Conservation (phyloP, 768 basidiomycete genomes). For the Leccinum subgranulosum region DNA sequence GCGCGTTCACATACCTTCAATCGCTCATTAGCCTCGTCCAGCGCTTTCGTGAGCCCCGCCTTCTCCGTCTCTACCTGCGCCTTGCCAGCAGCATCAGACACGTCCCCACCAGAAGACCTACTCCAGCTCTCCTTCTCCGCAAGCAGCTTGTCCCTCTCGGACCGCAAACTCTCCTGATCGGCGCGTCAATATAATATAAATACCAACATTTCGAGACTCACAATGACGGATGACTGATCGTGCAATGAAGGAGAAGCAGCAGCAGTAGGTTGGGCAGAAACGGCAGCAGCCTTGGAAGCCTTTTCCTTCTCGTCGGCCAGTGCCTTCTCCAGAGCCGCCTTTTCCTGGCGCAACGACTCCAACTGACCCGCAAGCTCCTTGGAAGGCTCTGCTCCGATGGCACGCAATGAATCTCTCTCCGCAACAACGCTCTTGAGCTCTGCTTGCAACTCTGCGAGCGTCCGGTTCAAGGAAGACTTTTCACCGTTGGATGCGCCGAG, state of each 20-base stretch:
- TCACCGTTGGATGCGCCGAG: constrained; percentile 27
- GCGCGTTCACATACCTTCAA: constrained; percentile 43
- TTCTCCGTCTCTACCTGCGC: constrained; percentile 55
- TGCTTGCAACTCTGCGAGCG: constrained; percentile 22
- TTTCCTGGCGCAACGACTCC: constrained; percentile 36
- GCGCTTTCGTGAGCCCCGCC: constrained; percentile 50
- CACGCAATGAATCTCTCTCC: constrained; percentile 30
- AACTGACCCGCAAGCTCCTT: constrained; percentile 35
- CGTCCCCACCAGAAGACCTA: constrained; percentile 19
- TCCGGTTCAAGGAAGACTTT: constrained; percentile 28
- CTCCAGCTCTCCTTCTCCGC: constrained; percentile 50
- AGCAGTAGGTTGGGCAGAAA: not conserved
- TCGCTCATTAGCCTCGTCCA: constrained; percentile 57
- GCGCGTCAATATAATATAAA: not conserved
- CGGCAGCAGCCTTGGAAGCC: constrained; percentile 21
- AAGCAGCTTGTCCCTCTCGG: constrained; percentile 61
- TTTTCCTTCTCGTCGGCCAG: constrained; percentile 40
- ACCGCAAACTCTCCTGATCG: constrained; percentile 46
- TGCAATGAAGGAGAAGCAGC: constrained; percentile 1
- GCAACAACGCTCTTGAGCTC: constrained; percentile 27
- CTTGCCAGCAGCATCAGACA: constrained; percentile 34
- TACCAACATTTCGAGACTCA: constrained; percentile 16
- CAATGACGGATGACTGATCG: constrained; percentile 32
- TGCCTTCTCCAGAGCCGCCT: constrained; percentile 36
- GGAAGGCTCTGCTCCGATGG: constrained; percentile 15